Evolutionary conservation across 2,329 filamentous ascomycete species (phyloP).

Genomic region (Eutypa lata): DNA sequence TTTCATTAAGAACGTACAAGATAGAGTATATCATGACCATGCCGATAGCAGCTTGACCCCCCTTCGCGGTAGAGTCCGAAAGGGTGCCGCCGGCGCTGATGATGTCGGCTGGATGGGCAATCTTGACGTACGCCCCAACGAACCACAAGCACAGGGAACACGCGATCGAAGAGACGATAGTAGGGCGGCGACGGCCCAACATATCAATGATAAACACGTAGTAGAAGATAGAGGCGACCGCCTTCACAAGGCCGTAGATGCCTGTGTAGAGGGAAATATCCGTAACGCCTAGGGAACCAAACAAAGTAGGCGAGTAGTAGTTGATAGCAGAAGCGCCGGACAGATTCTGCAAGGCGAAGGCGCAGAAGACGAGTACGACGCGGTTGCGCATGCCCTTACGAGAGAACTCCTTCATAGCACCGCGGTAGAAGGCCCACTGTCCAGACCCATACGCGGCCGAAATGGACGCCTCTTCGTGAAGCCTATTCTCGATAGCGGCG

Average conservation of each 20-base stretch:
- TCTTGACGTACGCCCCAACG: conserved; percentile 51
- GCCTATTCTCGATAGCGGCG: conserved; percentile 38
- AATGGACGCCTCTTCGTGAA: conserved; percentile 32
- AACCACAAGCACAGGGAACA: conserved; percentile 49
- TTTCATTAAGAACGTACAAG: conserved; percentile 41
- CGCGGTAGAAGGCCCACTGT: conserved; percentile 31
- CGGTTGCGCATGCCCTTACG: conserved; percentile 40
- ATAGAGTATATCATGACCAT: conserved; percentile 54
- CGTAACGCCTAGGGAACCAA: conserved; percentile 42
- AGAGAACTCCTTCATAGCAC: conserved; percentile 31
- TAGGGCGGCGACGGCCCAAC: conserved; percentile 37
- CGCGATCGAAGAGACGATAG: conserved; percentile 45
- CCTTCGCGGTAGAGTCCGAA: conserved; percentile 39
- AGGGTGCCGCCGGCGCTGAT: conserved; percentile 40
- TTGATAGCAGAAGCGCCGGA: conserved; percentile 41
- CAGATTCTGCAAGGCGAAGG: conserved; percentile 38
- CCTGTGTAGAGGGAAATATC: conserved; percentile 45
- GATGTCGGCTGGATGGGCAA: conserved; percentile 43
- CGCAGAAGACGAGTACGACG: conserved; percentile 33
- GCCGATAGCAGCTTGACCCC: conserved; percentile 50
- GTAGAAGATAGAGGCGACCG: conserved; percentile 38
- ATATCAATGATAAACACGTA: conserved; percentile 37
- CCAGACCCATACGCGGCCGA: conserved; percentile 31
- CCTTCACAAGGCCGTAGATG: conserved; percentile 47
- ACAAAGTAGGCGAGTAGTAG: conserved; percentile 41